phyloP scores from a whole-genome alignment of 2,329 filamentous ascomycete species.

The Trichoderma harzianum region DNA sequence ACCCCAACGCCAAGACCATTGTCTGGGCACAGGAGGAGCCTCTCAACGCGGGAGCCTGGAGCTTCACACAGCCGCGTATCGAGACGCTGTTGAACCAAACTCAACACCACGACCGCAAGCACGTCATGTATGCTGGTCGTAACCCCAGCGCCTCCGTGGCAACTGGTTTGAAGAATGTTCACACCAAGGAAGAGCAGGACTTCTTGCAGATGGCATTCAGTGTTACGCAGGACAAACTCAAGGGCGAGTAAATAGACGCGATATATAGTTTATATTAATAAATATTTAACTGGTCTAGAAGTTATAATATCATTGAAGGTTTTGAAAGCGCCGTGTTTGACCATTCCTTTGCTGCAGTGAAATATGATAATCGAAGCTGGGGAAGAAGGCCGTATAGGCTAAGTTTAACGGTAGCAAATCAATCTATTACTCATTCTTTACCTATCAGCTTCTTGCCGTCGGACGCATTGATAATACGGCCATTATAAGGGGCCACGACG shows the following conservation, averaged over 20 bases:
- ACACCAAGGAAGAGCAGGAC: slow-evolving; percentile 90
- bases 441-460: background rate
- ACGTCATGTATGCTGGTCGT: slow-evolving; percentile 95
- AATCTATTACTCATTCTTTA: background rate
- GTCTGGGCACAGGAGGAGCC: slow-evolving; percentile 98
- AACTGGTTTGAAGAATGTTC: slow-evolving; percentile 82
- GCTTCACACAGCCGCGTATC: slow-evolving; percentile 93
- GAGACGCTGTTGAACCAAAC: slow-evolving; percentile 95
- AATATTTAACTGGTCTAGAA: background rate
- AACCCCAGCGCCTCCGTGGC: slow-evolving; percentile 92
- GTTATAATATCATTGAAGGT: background rate
- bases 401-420: background rate
- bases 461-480: slow-evolving; percentile 41
- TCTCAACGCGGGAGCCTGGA: slow-evolving; percentile 95
- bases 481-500: slow-evolving; percentile 42
- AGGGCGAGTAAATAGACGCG: slow-evolving; percentile 53
- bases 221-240: slow-evolving; percentile 66
- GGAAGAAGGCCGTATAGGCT: background rate
- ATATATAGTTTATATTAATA: background rate
- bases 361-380: background rate
- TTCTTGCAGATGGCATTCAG: slow-evolving; percentile 65
- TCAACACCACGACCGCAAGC: slow-evolving; percentile 85
- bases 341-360: background rate
- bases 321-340: background rate
- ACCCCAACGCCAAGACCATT: slow-evolving; percentile 96